Conservation (phyloP, 1,284 basidiomycete species). For the Inonotus obliquus region DNA sequence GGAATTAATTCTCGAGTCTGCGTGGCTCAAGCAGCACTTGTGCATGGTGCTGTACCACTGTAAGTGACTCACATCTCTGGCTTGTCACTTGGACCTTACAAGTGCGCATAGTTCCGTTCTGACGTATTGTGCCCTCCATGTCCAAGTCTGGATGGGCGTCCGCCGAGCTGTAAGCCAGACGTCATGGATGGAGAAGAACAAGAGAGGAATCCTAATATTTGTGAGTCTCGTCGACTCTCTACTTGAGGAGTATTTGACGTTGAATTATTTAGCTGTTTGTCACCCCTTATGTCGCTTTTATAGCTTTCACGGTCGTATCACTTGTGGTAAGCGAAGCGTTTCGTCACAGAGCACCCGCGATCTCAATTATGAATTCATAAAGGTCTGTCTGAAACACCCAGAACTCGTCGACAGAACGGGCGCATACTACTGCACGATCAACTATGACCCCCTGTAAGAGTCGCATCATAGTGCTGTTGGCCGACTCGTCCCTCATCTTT, state of each 20-base stretch:
- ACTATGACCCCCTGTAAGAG: conserved; percentile 12
- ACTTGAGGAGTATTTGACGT: neutral
- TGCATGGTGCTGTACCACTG: conserved; percentile 18
- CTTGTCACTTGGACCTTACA: neutral
- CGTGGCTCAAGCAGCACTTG: conserved; percentile 15
- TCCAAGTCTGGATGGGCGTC: conserved; percentile 16
- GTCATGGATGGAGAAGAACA: conserved; percentile 8
- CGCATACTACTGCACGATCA: conserved; percentile 15
- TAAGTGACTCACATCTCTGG: neutral
- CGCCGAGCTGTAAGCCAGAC: conserved; percentile 3
- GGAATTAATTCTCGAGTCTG: conserved; percentile 8
- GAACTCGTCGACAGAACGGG: conserved; percentile 7
- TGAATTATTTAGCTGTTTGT: conserved; percentile 7
- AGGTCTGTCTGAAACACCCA: conserved; percentile 10
- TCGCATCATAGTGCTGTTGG: neutral
- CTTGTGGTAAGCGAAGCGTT: neutral
- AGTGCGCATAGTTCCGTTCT: neutral
- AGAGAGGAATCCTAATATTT: neutral
- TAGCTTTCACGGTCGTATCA: conserved; percentile 11
- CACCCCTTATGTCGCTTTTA: conserved; percentile 13
- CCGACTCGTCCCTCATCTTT: neutral
- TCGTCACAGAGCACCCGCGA: neutral
- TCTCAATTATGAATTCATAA: neutral
- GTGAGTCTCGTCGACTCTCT: neutral
- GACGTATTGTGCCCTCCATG: conserved; percentile 13